Conservation (phyloP, 176 grass and related monocot species). For the Zizania latifolia region DNA sequence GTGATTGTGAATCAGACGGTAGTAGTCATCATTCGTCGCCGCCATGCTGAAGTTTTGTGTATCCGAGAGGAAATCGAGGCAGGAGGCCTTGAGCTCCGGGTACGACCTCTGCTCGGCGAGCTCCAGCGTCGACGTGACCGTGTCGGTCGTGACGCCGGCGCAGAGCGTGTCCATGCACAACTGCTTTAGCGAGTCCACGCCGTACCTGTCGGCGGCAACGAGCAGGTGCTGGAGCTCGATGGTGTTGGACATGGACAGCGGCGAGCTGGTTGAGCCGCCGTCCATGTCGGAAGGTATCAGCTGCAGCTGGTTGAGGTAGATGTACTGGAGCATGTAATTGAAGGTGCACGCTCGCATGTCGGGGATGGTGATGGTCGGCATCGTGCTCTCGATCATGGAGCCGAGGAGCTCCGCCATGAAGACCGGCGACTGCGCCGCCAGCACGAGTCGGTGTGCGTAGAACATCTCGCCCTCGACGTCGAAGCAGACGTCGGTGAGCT, state of each 20-base stretch:
- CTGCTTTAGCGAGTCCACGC: not conserved
- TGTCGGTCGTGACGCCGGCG: not conserved
- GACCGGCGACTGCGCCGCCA: not conserved
- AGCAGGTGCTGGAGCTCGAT: not conserved
- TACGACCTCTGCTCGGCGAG: not conserved
- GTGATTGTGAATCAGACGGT: not conserved
- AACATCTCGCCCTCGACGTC: not conserved
- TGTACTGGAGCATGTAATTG: conserved; percentile 23
- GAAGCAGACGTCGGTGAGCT: conserved; percentile 7
- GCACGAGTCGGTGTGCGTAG: conserved; percentile 12
- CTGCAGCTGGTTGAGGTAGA: not conserved
- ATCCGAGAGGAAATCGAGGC: not conserved
- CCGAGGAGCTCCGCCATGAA: not conserved
- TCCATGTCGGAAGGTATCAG: no score
- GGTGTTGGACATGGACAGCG: not conserved
- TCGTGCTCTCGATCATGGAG: not conserved
- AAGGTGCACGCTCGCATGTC: not conserved
- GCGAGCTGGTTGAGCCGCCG: not conserved
- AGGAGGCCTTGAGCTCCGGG: not conserved
- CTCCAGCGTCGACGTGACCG: not conserved
- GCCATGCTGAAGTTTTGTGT: not conserved
- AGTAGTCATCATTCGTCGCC: not conserved
- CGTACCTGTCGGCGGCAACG: not conserved
- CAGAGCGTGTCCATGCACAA: not conserved
- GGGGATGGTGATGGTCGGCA: not conserved